Evolutionary conservation across 345 rosid genomes (phyloP).

Genomic region (Cardamine resedifolia): DNA sequence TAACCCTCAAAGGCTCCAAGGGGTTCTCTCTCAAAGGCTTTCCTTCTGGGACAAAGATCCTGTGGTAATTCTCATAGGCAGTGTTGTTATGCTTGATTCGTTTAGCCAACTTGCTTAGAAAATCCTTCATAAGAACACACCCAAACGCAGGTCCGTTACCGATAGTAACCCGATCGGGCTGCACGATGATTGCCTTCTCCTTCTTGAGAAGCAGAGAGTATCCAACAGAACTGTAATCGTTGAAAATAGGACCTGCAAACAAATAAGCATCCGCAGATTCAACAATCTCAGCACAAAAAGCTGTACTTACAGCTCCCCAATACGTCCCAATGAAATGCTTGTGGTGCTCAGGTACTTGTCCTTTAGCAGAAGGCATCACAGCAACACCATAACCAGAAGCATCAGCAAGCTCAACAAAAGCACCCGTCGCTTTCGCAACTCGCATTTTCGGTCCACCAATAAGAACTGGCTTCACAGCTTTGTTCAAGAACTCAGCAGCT

Average conservation of each 20-base stretch:
- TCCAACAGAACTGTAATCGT: slow-evolving; percentile 57
- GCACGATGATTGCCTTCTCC: slow-evolving; percentile 54
- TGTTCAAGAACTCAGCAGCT: slow-evolving; percentile 53
- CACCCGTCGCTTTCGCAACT: slow-evolving; percentile 45
- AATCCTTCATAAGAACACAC: slow-evolving; percentile 56
- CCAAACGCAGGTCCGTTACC: slow-evolving; percentile 58
- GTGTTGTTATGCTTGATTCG: slow-evolving; percentile 45
- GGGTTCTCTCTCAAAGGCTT: slow-evolving; percentile 43
- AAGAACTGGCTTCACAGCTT: slow-evolving; percentile 60
- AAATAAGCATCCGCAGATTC: slow-evolving; percentile 62
- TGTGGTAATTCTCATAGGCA: slow-evolving; percentile 48
- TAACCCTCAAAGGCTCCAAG: slow-evolving; percentile 48
- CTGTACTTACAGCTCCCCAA: slow-evolving; percentile 59
- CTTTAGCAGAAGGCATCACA: slow-evolving; percentile 64
- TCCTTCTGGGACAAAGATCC: slow-evolving; percentile 54
- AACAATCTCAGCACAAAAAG: slow-evolving; percentile 55
- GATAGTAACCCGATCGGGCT: slow-evolving; percentile 57
- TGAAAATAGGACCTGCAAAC: slow-evolving; percentile 61
- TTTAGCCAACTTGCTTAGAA: slow-evolving; percentile 47
- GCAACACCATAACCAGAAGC: slow-evolving; percentile 54
- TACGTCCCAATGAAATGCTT: slow-evolving; percentile 56
- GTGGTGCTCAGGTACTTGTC: slow-evolving; percentile 57
- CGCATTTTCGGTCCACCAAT: slow-evolving; percentile 57
- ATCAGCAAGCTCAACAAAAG: slow-evolving; percentile 54
- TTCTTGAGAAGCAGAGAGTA: slow-evolving; percentile 56